Conservation (phyloP, 148 eudicot species). For the Silene uniflora region DNA sequence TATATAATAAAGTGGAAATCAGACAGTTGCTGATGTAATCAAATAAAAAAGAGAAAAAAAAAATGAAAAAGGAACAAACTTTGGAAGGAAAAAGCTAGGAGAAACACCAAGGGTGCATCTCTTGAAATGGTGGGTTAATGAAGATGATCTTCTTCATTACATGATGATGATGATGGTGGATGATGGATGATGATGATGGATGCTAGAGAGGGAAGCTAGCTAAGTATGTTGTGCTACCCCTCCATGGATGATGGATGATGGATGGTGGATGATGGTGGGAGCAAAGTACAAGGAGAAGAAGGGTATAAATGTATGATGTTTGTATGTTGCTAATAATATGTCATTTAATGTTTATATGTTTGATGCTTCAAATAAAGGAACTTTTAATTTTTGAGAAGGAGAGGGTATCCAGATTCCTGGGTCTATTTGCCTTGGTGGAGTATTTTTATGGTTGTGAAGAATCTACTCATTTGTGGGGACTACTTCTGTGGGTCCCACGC, state of each 20-base stretch:
- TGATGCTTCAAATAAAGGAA: neutral
- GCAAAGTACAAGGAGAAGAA: too few relatives aligned
- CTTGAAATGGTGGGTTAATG: neutral
- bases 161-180: neutral
- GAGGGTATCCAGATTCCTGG: slow-evolving; percentile 20
- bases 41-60: neutral
- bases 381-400: slow-evolving; percentile 15
- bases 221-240: neutral
- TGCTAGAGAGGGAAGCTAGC: too few relatives aligned
- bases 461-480: slow-evolving; percentile 28
- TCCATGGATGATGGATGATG: neutral
- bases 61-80: slow-evolving; percentile 30
- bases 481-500: slow-evolving; percentile 27
- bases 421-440: slow-evolving; percentile 7
- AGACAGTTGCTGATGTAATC: neutral
- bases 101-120: slow-evolving; percentile 35
- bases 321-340: neutral
- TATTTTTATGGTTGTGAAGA: slow-evolving; percentile 21
- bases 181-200: too few relatives aligned
- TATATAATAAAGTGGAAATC: neutral
- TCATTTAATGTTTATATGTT: neutral
- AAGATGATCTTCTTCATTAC: neutral
- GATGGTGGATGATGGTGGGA: too few relatives aligned
- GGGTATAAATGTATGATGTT: too few relatives aligned
- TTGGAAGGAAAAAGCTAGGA: slow-evolving; percentile 32